Evolutionary conservation across 2,329 filamentous ascomycete species (phyloP), one percentile per base, ranked within the genome.

Genomic region (Apiospora saccharicola): DNA sequence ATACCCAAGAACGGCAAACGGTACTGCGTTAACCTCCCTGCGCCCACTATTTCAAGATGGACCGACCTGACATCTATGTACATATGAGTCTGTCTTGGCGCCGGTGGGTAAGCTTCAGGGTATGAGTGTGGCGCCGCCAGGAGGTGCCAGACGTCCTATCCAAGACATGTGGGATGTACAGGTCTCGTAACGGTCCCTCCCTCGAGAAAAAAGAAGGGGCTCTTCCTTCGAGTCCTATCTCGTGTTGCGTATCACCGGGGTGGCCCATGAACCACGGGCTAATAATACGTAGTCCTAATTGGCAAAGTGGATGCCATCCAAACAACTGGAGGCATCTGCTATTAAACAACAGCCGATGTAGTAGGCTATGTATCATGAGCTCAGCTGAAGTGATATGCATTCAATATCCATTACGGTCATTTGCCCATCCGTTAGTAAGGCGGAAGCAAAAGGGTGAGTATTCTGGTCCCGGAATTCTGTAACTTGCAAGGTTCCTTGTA

Each of bases 151-250:
- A 30, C 30, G 10, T n/a, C 30, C 57, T 64, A 19, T 41, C 30
- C 19, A 64, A 64, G 57, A 64, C 57, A 64, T 34, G 57, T 37
- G 30, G 53, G 53, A 57, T 57, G 53, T 30, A 34, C 14, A 57
- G 19, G 53, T 57, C 51, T 57, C 30, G 16, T n/a, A 57, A 16
- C 26, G 51, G 30, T 7, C 53, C 53, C n/a, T 34, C 34, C 34
- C 57, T 10, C 51, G 6, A 64, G 34, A 37, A 7, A 64, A 41
- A 41, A 64, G 19, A 41, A 64, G 30, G 57, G 57, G 57, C 12
- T 37, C 10, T 30, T 34, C n/a, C 22, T 34, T n/a, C 34, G 26
- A 64, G 34, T 64, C 19, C 19, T 13, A n/a, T 64, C 19, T 41
- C 34, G 57, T 64, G 57, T 64, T 41, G 57, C 57, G 57, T 37